Evolutionary conservation across 2,329 filamentous ascomycete genomes (phyloP), one percentile per base, ranked within the genome.

Genomic region (Polytolypa hystricis): DNA sequence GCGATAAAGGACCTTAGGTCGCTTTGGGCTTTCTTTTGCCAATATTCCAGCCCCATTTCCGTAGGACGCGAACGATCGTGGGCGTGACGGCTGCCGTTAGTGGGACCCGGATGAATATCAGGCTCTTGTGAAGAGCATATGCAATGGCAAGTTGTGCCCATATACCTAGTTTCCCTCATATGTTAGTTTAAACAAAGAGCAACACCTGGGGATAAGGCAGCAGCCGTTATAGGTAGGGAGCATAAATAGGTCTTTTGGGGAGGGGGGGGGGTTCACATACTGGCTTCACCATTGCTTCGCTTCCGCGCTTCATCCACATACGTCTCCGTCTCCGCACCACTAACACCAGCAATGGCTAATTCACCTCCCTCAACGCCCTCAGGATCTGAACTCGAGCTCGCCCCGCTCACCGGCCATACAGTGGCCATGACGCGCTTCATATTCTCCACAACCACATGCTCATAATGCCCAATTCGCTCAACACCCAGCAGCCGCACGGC

Each of bases 81-180:
- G 91, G 91, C 6, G 84, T 86, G 21, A 96, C 71, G 2, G 86
- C 89, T 9, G 84, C 86, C 1, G 91, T 91, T 45, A 96, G 64
- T 6, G 91, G 91, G 7, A 98, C 85, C n/a, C 91, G 77, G 47
- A 96, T 61, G 60, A 98, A 94, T 52, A 98, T 95, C 60, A 96
- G 85, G 49, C 83, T 93, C 66, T 98, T 98, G 70, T 98, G 91
- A 40, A 98, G 84, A 18, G 89, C 89, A 55, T 98, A 98, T 9
- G 91, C 91, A 33, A 98, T 72, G 11, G 84, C 86, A 19, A 98
- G 67, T 56, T 95, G 86, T 6, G 91, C 96, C 74, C 76, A 80
- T 34, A 81, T 65, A 51, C 74, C 76, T 80, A 46, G 23, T 16
- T n/a, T n/a, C n/a, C n/a, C n/a, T 17, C 33, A 26, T 11, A 26